phyloP scores from a whole-genome alignment of 2,329 filamentous ascomycete species.

The Aspergillus nomiae region DNA sequence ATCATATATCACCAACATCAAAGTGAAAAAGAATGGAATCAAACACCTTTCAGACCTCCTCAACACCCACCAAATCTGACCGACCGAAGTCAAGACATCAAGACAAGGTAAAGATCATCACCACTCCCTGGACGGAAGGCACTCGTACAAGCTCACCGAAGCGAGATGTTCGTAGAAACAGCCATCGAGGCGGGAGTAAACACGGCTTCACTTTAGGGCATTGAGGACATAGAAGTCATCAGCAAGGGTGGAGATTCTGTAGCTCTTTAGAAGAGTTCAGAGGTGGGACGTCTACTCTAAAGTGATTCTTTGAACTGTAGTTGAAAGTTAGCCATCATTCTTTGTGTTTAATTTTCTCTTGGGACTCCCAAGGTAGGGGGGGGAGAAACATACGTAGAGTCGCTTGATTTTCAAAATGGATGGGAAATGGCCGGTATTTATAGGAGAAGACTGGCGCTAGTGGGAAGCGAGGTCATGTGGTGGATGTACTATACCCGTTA shows the following conservation, averaged over 20 bases:
- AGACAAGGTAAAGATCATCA: constrained; percentile 89
- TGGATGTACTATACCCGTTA: neutral
- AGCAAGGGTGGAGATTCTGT: constrained; percentile 91
- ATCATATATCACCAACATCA: constrained; percentile 19
- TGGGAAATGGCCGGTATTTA: neutral
- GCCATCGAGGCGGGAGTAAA: constrained; percentile 51
- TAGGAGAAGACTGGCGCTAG: neutral
- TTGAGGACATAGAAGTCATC: constrained; percentile 85
- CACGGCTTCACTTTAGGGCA: constrained; percentile 82
- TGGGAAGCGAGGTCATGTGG: constrained; percentile 27
- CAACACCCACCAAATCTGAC: constrained; percentile 75
- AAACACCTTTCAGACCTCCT: constrained; percentile 85
- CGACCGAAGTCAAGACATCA: constrained; percentile 75
- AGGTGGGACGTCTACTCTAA: constrained; percentile 93
- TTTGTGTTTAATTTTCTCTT: neutral
- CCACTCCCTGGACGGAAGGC: constrained; percentile 74
- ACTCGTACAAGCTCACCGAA: constrained; percentile 34
- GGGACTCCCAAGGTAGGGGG: constrained; percentile 26
- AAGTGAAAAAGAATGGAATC: constrained; percentile 57
- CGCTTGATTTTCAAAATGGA: constrained; percentile 41
- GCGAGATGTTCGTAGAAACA: constrained; percentile 29
- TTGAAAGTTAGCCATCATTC: constrained; percentile 22
- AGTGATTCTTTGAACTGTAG: constrained; percentile 76
- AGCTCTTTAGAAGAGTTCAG: constrained; percentile 91
- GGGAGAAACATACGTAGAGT: constrained; percentile 44